These are phyloP conservation scores for Kuraishia capsulata DNA, from an alignment of 805 yeast species.

Conservation along the genomic window DNA sequence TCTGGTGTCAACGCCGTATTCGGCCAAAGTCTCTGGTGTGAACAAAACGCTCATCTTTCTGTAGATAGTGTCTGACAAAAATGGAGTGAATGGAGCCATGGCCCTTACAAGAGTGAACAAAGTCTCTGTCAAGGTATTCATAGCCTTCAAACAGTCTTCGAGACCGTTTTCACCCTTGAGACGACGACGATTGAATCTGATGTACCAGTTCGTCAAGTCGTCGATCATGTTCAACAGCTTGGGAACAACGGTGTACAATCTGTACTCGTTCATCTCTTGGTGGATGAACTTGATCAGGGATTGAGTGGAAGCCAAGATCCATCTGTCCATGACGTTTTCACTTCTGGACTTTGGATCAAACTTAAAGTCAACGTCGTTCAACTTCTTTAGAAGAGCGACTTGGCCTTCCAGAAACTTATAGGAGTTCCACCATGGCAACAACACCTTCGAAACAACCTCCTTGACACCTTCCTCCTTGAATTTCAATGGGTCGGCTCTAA, in stretches of 20 bases:
- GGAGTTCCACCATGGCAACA: conserved; percentile 98
- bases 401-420: conserved; percentile 95
- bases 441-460: conserved; percentile 91
- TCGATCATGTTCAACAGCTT: conserved; percentile 82
- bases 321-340: conserved; percentile 91
- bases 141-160: conserved; percentile 76
- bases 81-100: conserved; percentile 99
- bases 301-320: conserved; percentile 96
- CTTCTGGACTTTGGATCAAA: conserved; percentile 60
- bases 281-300: conserved; percentile 81
- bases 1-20: conserved; percentile 49
- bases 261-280: conserved; percentile 80
- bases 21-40: conserved; percentile 44
- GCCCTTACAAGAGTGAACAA: conserved; percentile 83
- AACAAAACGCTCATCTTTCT: conserved; percentile 59
- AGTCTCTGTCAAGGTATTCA: conserved; percentile 88
- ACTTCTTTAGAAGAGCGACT: conserved; percentile 74
- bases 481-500: conserved; percentile 92
- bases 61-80: conserved; percentile 84
- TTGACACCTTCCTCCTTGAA: conserved; percentile 99
- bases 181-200: conserved; percentile 96
- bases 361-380: conserved; percentile 57
- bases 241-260: conserved; percentile 95
- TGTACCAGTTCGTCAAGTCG: conserved; percentile 96
- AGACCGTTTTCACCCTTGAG: conserved; percentile 89